Evolutionary conservation across 2,329 filamentous ascomycete species (phyloP).

Genomic region (Paradendryphiella salina): DNA sequence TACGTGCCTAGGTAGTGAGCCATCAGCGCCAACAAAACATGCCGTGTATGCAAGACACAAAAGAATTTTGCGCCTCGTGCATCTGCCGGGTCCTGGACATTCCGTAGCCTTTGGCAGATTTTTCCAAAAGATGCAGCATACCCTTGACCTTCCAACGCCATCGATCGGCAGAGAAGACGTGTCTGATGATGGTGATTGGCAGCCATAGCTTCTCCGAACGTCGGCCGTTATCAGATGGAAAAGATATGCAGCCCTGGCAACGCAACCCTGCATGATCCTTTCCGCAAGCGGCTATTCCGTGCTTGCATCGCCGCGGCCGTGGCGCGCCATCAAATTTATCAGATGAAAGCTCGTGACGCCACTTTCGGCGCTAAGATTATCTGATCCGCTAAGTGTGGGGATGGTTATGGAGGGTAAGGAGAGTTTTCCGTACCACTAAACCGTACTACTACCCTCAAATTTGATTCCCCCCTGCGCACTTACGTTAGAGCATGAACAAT

Average conservation of each 20-base stretch:
- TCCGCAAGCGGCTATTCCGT: conserved; percentile 28
- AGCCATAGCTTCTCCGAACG: conserved; percentile 21
- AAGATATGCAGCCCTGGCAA: conserved; percentile 20
- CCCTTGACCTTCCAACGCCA: conserved; percentile 3
- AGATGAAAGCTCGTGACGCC: conserved; percentile 32
- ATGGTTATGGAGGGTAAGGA: conserved; percentile 3
- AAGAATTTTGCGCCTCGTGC: conserved; percentile 9
- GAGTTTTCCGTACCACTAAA: conserved; percentile 31
- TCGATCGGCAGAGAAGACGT: conserved; percentile 6
- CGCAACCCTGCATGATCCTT: conserved; percentile 31
- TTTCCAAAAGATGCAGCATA: conserved; percentile 14
- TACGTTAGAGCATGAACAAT: conserved; percentile 24
- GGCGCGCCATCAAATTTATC: conserved; percentile 34
- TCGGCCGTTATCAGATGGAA: conserved; percentile 42
- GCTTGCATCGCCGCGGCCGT: conserved; percentile 5
- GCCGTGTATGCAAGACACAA: conserved; percentile 1
- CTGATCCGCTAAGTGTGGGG: conserved; percentile 38
- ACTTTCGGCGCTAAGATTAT: conserved; percentile 28
- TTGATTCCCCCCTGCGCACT: conserved; percentile 8
- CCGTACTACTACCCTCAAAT: conserved; percentile 16
- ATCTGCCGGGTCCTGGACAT: background rate
- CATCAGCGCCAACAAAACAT: conserved; percentile 12
- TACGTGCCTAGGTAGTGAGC: no score
- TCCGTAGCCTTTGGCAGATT: background rate
- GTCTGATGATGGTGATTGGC: conserved; percentile 1